Evolutionary conservation across 2,329 filamentous ascomycete genomes (phyloP).

Genomic region (Nemania diffusa): DNA sequence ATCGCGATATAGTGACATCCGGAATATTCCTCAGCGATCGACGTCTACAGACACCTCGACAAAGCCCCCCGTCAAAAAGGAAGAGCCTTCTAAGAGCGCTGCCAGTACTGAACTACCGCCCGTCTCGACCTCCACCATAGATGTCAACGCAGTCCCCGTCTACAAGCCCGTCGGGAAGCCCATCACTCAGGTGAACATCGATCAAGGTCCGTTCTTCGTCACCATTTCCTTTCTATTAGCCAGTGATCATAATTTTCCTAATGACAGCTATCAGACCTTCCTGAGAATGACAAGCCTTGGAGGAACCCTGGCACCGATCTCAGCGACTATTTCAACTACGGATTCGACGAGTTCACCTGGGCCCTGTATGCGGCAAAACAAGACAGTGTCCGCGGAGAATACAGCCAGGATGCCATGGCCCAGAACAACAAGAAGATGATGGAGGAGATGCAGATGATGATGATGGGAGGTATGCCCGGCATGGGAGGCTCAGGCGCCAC

Average conservation of each 20-base stretch:
- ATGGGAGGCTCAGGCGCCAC: slow-evolving; percentile 49
- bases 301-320: slow-evolving; percentile 92
- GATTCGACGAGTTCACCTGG: slow-evolving; percentile 99
- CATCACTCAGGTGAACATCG: slow-evolving; percentile 79
- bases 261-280: slow-evolving; percentile 62
- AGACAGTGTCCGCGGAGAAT: slow-evolving; percentile 79
- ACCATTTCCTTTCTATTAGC: neutral
- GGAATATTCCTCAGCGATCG: slow-evolving; percentile 71
- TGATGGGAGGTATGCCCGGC: slow-evolving; percentile 67
- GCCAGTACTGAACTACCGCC: slow-evolving; percentile 58
- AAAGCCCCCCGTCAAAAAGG: slow-evolving; percentile 61
- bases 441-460: slow-evolving; percentile 74
- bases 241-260: neutral
- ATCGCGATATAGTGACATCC: slow-evolving; percentile 71
- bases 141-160: slow-evolving; percentile 83
- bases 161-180: slow-evolving; percentile 85
- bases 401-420: slow-evolving; percentile 72
- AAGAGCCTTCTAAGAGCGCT: slow-evolving; percentile 51
- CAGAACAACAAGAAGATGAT: slow-evolving; percentile 81
- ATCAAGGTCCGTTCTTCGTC: slow-evolving; percentile 62
- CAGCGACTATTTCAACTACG: slow-evolving; percentile 98
- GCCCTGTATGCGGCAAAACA: slow-evolving; percentile 93
- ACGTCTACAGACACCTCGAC: slow-evolving; percentile 61
- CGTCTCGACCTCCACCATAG: slow-evolving; percentile 82
- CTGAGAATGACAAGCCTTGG: slow-evolving; percentile 92